Evolutionary conservation across 83 land plant genomes (phyloP).

Genomic region (Thuja plicata): DNA sequence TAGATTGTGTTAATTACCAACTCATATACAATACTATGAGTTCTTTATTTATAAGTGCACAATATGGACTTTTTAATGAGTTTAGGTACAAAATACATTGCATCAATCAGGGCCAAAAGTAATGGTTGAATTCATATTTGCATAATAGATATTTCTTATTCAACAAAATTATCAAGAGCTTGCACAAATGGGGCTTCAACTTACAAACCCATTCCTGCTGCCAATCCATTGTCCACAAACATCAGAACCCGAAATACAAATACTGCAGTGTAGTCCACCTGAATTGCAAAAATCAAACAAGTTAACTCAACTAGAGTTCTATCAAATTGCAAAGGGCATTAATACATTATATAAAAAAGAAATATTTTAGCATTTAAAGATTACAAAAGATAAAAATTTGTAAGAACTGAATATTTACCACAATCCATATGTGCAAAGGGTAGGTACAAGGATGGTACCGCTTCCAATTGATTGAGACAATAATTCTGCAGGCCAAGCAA

Average conservation of each 20-base stretch:
- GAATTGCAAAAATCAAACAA: constrained; percentile 17
- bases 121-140: not conserved
- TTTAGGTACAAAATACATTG: not conserved
- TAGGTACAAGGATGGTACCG: constrained; percentile 72
- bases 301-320: no score
- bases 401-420: constrained; percentile 46
- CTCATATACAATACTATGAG: not conserved
- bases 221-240: constrained; percentile 94
- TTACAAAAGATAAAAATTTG: not conserved
- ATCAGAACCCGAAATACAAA: constrained; percentile 89
- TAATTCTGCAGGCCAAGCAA: constrained; percentile 45
- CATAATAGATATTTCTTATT: not conserved
- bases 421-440: constrained; percentile 94
- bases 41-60: not conserved
- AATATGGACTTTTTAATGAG: not conserved
- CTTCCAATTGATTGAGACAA: constrained; percentile 90
- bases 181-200: constrained; percentile 15
- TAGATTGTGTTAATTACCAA: not conserved
- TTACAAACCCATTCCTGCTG: constrained; percentile 97
- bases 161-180: not conserved
- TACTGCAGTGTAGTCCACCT: constrained; percentile 91
- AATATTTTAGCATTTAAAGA: not conserved
- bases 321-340: not conserved
- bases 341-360: not conserved
- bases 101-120: not conserved